Evolutionary conservation across 1,284 basidiomycete species (phyloP), one percentile per base, ranked within the genome.

Genomic region (Peniophora sp.): DNA sequence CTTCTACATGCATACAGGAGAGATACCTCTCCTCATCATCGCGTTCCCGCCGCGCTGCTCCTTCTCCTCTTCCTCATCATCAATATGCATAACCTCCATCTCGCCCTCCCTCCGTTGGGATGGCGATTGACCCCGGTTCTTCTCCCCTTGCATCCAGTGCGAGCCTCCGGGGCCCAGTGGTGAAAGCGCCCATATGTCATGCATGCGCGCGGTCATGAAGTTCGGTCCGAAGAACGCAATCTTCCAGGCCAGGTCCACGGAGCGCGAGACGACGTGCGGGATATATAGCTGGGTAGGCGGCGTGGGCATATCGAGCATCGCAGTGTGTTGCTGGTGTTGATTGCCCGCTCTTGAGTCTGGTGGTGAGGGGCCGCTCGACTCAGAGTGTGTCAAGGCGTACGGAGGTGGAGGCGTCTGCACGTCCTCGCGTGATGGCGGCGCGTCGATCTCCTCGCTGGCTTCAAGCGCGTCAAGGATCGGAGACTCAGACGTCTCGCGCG

Each of bases 1-100:
- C 5, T 32, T 12, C 27, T 32, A 75, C 68, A 71, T 70, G 75
- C 75, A 68, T 68, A 75, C 73, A 72, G 72, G 71, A 63, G 64
- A 64, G 55, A 70, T 66, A 54, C 57, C 52, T 54, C 49, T 32
- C 12, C 27, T 32, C 27, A 32, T 51, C 51, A 52, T 41, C 24
- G 20, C 43, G 10, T 5, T 6, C 27, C 27, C 27, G 27, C 27
- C 27, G 27, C 27, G 27, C 12, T 32, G 6, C 27, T 32, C 27
- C 12, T 32, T 12, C 27, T 32, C 27, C 9, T 20, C 43, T 24
- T 45, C 23, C 22, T 24, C 23, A 20, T 20, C 15, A 9, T 24
- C 23, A 20, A 45, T 24, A 24, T 45, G 12, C 43, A 45, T 45
- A 20, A 45, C 43, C 43, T 45, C 43, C 43, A 45, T 45, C 32